Evolutionary conservation across 257 asterid species (phyloP).

Genomic region (Datura wrightii): DNA sequence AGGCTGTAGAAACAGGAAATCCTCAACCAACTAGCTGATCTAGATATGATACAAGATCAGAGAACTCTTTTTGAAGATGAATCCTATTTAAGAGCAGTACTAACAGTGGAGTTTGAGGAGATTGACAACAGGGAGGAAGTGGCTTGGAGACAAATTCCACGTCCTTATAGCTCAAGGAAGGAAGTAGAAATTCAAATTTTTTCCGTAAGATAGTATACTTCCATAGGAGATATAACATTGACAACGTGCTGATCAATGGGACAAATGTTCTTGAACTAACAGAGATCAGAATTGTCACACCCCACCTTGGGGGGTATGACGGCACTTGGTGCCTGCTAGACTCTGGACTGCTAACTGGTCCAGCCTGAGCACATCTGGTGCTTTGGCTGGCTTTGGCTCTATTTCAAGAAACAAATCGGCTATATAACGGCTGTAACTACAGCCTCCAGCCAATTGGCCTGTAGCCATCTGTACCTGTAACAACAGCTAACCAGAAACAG

Average conservation of each 20-base stretch:
- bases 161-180: not conserved
- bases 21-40: not conserved
- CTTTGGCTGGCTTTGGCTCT: too few relatives aligned
- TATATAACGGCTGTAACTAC: too few relatives aligned
- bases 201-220: too few relatives aligned
- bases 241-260: not conserved
- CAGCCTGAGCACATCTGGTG: too few relatives aligned
- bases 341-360: too few relatives aligned
- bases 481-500: too few relatives aligned
- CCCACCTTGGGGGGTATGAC: too few relatives aligned
- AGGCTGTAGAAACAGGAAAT: too few relatives aligned
- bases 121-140: not conserved
- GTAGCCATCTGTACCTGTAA: too few relatives aligned
- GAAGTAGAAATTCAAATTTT: not conserved
- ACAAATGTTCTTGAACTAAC: not conserved
- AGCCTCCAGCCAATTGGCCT: too few relatives aligned
- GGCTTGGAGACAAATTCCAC: not conserved
- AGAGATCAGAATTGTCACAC: not conserved
- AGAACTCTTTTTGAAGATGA: not conserved
- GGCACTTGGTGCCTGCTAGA: too few relatives aligned
- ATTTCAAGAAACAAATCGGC: too few relatives aligned
- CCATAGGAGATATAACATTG: not conserved
- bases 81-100: not conserved
- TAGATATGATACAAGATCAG: not conserved
- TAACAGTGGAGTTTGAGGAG: not conserved